Conservation (phyloP, 495 filamentous ascomycete genomes). For the Podospora pseudopauciseta region DNA sequence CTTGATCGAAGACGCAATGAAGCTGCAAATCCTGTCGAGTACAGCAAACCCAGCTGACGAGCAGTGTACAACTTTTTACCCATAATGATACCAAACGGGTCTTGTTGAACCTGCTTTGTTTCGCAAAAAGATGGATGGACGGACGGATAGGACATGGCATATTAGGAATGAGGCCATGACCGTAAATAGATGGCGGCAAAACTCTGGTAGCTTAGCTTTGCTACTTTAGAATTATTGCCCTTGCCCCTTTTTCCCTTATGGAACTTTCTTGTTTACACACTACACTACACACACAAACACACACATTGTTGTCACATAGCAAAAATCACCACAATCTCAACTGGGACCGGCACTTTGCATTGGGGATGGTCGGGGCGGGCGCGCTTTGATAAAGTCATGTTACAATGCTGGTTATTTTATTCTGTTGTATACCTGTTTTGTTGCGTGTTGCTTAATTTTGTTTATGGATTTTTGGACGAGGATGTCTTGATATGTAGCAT, state of each 20-base stretch:
- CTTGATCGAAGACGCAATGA: constrained; percentile 26
- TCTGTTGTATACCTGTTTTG: neutral
- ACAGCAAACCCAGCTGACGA: too few relatives aligned
- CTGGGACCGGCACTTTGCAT: neutral
- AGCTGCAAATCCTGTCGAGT: neutral
- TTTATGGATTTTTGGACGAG: neutral
- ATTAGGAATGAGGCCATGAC: neutral
- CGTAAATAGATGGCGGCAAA: neutral
- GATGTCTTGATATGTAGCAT: neutral
- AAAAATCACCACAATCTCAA: neutral
- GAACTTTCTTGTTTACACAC: neutral
- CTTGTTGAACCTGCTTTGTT: neutral
- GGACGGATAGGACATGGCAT: neutral
- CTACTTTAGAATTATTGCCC: neutral
- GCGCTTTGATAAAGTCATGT: neutral
- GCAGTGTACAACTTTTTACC: neutral
- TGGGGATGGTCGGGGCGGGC: neutral
- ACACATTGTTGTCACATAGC: neutral
- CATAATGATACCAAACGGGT: neutral
- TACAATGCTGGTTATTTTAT: neutral
- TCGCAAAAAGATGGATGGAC: neutral
- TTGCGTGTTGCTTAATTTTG: neutral
- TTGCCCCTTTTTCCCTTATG: neutral
- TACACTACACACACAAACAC: neutral
- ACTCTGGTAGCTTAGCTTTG: neutral